Base-by-base conservation (phyloP, 345 rosid genomes). In the Populus pruinosa region DNA sequence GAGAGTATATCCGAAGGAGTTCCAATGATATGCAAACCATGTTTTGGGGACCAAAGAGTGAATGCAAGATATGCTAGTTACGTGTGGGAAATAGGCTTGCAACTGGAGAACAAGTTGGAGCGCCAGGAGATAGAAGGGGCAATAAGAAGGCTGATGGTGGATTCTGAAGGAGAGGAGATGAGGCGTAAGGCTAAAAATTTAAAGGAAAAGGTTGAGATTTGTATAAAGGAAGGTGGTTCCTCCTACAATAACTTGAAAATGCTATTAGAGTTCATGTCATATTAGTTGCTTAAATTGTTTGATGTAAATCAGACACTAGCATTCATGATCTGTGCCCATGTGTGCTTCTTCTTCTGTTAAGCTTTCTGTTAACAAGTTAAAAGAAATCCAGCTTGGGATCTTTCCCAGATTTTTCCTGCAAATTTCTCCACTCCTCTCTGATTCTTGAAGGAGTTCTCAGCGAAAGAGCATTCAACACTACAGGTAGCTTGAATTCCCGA, bases 1-100 rank as follows among this genome's bases (percentile, higher is more conserved):
- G 91, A 88, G 72, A 86, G 87, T 74, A 72, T 88, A 20, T 76
- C 77, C 16, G 87, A 82, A 83, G 90, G 88, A 5, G 84, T 85
- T 33, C 89, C 91, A 0, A 71, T 88, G 85, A 77, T 88, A 4
- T 85, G 91, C 64, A 83, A 80, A 33, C 89, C 91, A 11, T 47
- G 78, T 63, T 84, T 82, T n/a, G 79, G 82, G 12, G 88, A 85
- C 70, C 90, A 85, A 53, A 78, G 17, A 11, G 86, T 83, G n/a
- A 85, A 69, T 76, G 85, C 86, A 0, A 83, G 91, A 77, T 82
- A 78, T 71, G 69, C 84, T 10, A 81, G 81, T 69, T 55, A 80
- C 33, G 73, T 74, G 14, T 87, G 88, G 89, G 84, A 79, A 72
- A 44, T 82, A 38, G 91, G 91, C 2, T 9, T 87, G 69, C 78